Conservation (phyloP, 2,329 filamentous ascomycete species). For the Fusarium setosum region DNA sequence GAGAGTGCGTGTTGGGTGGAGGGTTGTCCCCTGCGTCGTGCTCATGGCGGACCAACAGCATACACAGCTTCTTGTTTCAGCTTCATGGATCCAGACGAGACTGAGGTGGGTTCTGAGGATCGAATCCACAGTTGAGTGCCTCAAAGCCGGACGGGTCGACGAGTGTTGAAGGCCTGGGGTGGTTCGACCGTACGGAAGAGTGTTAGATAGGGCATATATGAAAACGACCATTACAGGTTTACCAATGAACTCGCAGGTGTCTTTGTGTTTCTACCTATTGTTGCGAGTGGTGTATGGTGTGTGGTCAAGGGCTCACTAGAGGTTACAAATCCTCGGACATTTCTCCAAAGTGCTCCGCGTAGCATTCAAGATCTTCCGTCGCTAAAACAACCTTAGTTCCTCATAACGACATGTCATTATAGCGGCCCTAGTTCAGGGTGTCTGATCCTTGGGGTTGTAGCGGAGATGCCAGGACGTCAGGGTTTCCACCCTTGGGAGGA, state of each 20-base stretch:
- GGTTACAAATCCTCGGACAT: too few relatives aligned
- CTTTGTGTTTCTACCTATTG: not conserved
- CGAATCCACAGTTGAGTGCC: too few relatives aligned
- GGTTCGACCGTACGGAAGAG: not conserved
- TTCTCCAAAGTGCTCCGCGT: too few relatives aligned
- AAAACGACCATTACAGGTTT: not conserved
- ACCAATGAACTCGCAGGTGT: not conserved
- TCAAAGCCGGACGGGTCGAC: too few relatives aligned
- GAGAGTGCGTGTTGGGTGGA: too few relatives aligned
- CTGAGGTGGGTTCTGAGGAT: not conserved
- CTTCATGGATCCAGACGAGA: slow-evolving; percentile 1
- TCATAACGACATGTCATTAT: not conserved
- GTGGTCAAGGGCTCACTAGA: too few relatives aligned
- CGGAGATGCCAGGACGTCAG: not conserved
- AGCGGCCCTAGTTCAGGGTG: not conserved
- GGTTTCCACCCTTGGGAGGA: not conserved
- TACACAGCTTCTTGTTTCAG: slow-evolving; percentile 22
- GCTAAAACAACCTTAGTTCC: not conserved
- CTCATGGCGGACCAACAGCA: too few relatives aligned
- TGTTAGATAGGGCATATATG: not conserved
- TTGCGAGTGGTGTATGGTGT: not conserved
- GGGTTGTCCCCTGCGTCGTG: slow-evolving; percentile 19
- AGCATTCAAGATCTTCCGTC: too few relatives aligned
- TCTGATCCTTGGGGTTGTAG: not conserved
- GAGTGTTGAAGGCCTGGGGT: not conserved